Conservation (phyloP, 139 green algal species). For the Chlorella sp. region DNA sequence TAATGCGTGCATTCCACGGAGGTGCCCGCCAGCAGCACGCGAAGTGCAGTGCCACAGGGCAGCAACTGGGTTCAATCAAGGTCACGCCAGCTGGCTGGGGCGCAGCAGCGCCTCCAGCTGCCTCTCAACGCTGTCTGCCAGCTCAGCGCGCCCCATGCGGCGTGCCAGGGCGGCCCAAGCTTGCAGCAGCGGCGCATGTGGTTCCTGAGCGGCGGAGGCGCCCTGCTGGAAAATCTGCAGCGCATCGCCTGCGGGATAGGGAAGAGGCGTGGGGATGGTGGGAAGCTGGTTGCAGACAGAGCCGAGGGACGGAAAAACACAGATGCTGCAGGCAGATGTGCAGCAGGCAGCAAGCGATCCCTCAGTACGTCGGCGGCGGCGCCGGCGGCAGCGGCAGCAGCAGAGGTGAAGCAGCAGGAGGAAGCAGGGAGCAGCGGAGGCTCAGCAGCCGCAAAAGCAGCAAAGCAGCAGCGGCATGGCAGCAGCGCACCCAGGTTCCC, state of each 20-base stretch:
- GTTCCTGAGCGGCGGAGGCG: slow-evolving; percentile 15
- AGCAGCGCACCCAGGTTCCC: slow-evolving; percentile 32
- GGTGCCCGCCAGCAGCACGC: too few species aligned
- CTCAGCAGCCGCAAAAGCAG: background rate
- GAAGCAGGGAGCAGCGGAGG: background rate
- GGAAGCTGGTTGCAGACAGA: too few species aligned
- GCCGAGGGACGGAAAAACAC: too few species aligned
- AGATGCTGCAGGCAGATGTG: too few species aligned
- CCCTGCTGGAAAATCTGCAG: slow-evolving; percentile 65
- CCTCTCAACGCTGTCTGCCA: slow-evolving; percentile 35
- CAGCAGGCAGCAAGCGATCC: too few species aligned
- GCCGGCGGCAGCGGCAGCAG: too few species aligned
- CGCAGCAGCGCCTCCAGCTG: slow-evolving; percentile 6
- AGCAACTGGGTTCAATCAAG: too few species aligned
- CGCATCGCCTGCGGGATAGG: slow-evolving; percentile 38
- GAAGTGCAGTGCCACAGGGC: too few species aligned
- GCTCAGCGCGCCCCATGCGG: slow-evolving; percentile 30
- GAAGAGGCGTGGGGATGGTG: too few species aligned
- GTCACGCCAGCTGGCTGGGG: too few species aligned
- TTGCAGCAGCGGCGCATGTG: slow-evolving; percentile 70
- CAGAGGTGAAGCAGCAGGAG: background rate
- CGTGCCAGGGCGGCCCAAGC: slow-evolving; percentile 70
- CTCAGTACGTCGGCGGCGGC: too few species aligned
- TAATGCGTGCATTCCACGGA: too few species aligned
- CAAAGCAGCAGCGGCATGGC: background rate